Conservation (phyloP, 2,329 filamentous ascomycete genomes). For the Xylaria sp. region DNA sequence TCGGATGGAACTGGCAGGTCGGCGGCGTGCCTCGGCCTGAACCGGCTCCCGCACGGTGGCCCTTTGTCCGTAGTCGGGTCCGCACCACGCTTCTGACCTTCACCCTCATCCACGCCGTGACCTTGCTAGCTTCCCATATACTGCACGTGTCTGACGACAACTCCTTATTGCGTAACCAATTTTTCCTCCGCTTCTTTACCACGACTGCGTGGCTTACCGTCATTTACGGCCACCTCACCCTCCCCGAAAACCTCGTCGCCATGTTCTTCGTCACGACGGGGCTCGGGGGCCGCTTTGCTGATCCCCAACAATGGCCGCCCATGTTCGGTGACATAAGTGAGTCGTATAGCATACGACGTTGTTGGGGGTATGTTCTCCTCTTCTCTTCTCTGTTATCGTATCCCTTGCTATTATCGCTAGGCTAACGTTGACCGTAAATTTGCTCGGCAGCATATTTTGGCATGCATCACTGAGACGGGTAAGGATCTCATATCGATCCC, state of each 20-base stretch:
- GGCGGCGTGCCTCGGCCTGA: not conserved
- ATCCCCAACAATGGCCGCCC: not conserved
- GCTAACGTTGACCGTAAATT: not conserved
- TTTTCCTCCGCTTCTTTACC: not conserved
- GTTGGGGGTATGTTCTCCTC: not conserved
- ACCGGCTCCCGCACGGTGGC: not conserved
- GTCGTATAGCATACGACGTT: not conserved
- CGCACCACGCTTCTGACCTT: not conserved
- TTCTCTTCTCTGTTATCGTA: not conserved
- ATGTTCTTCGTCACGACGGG: not conserved
- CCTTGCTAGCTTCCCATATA: not conserved
- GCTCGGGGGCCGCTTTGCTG: not conserved
- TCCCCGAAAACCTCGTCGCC: not conserved
- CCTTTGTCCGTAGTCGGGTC: not conserved
- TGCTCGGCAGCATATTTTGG: not conserved
- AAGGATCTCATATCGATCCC: not conserved
- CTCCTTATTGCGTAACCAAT: not conserved
- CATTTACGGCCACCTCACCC: not conserved
- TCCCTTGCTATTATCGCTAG: not conserved
- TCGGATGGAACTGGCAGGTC: not conserved
- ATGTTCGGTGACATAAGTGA: conserved; percentile 1
- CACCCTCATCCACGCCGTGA: not conserved
- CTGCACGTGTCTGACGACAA: not conserved
- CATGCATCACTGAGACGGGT: not conserved
- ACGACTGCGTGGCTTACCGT: not conserved